phyloP scores from a whole-genome alignment of 176 grass and related monocot species.

The Rhynchospora pubera region DNA sequence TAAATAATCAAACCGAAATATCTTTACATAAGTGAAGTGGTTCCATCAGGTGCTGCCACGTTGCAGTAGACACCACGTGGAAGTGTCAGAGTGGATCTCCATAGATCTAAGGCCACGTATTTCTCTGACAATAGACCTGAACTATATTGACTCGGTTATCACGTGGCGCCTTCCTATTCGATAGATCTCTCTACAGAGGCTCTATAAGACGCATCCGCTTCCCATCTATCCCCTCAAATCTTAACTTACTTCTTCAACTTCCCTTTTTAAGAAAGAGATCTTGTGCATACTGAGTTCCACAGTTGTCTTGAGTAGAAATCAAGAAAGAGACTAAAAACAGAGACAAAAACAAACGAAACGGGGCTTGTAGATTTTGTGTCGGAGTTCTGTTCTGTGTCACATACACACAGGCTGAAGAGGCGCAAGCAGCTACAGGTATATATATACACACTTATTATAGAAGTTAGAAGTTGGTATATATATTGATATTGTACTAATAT shows the following conservation, averaged over 20 bases:
- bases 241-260: neutral
- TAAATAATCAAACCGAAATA: neutral
- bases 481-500: neutral
- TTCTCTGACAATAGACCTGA: neutral
- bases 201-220: conserved; percentile 9
- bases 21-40: neutral
- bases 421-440: conserved; percentile 35
- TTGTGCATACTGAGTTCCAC: neutral
- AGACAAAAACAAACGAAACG: conserved; percentile 20
- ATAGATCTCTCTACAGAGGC: neutral
- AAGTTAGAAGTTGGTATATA: neutral
- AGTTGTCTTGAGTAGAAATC: neutral
- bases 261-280: neutral
- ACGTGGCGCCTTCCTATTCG: conserved; percentile 5
- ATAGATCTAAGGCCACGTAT: conserved; percentile 5
- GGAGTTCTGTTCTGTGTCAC: conserved; percentile 16
- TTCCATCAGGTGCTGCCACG: neutral
- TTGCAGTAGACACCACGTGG: neutral
- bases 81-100: neutral
- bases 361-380: conserved; percentile 23
- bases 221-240: neutral
- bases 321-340: neutral
- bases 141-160: neutral
- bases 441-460: neutral
- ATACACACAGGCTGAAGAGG: neutral